phyloP scores from a whole-genome alignment of 139 green algal genomes.

The Pycnococcus provasolii region DNA sequence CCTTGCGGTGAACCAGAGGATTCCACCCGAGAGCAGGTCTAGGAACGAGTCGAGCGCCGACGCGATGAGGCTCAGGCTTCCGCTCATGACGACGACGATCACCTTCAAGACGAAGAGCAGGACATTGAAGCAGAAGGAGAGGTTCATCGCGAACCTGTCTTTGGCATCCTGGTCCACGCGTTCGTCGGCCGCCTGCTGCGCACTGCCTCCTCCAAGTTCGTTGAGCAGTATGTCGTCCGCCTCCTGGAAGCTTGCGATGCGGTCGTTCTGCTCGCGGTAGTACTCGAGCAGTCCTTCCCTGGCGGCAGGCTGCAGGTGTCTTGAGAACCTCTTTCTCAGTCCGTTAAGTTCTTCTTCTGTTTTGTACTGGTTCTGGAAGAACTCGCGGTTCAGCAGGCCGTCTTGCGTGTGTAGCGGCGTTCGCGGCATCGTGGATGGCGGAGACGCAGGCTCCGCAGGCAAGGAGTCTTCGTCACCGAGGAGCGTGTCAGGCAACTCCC shows the following conservation, averaged over 20 bases:
- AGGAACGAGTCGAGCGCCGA: slow-evolving; percentile 46
- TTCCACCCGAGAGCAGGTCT: slow-evolving; percentile 42
- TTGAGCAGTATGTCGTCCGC: neutral
- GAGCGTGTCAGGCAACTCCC: no score
- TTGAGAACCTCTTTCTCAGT: neutral
- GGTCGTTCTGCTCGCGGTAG: slow-evolving; percentile 14
- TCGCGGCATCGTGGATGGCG: no score
- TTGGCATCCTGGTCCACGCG: neutral
- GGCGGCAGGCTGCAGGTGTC: neutral
- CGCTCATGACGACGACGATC: slow-evolving; percentile 26
- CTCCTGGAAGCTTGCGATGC: slow-evolving; percentile 15
- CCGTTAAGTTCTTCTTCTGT: neutral
- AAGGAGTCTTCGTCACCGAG: no score
- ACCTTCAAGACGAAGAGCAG: slow-evolving; percentile 41
- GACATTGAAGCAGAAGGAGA: slow-evolving; percentile 35
- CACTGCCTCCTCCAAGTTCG: neutral
- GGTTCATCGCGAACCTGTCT: slow-evolving; percentile 14
- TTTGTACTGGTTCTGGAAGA: no score
- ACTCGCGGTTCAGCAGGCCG: no score
- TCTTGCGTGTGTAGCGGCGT: no score
- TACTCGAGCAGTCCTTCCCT: slow-evolving; percentile 2
- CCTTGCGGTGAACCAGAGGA: slow-evolving; percentile 39
- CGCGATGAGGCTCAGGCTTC: slow-evolving; percentile 42
- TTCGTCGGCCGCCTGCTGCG: neutral
- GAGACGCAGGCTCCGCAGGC: no score